These are phyloP conservation scores for Colletotrichum navitas DNA, from an alignment of 2,329 filamentous ascomycete genomes.

Conservation along the genomic window DNA sequence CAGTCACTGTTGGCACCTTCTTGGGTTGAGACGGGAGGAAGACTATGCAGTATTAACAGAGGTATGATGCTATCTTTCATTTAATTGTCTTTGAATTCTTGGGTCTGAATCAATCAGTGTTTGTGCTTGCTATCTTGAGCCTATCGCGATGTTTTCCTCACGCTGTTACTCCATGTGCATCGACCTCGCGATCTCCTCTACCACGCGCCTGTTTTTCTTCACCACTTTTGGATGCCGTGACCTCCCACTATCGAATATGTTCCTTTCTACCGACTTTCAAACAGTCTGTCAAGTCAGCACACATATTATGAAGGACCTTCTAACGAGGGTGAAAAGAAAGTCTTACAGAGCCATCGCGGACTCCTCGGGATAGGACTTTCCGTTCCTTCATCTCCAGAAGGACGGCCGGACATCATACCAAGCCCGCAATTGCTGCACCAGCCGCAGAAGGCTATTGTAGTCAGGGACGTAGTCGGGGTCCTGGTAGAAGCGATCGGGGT, in stretches of 20 bases:
- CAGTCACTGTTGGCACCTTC: not conserved
- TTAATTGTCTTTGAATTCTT: rapidly evolving
- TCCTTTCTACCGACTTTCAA: too few relatives aligned
- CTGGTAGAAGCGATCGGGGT: conserved; percentile 9
- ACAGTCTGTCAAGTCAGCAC: not conserved
- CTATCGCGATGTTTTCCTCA: not conserved
- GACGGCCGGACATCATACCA: not conserved
- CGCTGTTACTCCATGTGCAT: not conserved
- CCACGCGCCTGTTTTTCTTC: not conserved
- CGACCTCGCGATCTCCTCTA: not conserved
- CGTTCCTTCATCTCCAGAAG: not conserved
- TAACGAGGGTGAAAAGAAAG: not conserved
- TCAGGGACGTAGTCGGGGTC: not conserved
- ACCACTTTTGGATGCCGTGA: too few relatives aligned
- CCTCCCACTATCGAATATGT: not conserved
- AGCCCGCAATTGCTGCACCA: conserved; percentile 7
- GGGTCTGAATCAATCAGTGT: not conserved
- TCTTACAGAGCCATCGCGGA: not conserved
- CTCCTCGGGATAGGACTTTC: not conserved
- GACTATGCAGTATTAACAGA: not conserved
- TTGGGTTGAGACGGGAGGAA: not conserved
- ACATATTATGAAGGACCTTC: not conserved
- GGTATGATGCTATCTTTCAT: not conserved
- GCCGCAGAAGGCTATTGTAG: not conserved
- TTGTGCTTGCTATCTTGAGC: not conserved